phyloP scores from a whole-genome alignment of 805 yeast genomes.

The Metschnikowia continentalis region DNA sequence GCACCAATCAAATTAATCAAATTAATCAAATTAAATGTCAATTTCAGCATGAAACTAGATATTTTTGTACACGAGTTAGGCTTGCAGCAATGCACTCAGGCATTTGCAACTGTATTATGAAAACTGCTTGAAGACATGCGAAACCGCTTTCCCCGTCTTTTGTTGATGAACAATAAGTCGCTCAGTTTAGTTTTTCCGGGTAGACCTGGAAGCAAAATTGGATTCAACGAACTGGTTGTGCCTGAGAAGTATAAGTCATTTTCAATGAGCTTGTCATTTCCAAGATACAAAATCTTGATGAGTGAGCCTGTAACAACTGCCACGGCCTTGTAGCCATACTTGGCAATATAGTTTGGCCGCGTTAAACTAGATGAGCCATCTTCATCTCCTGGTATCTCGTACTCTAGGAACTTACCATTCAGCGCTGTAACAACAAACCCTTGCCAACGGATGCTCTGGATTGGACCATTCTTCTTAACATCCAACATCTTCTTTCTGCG shows the following conservation, averaged over 20 bases:
- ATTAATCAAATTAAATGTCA: neutral
- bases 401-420: constrained; percentile 58
- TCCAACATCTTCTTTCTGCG: neutral
- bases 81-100: neutral
- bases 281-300: constrained; percentile 69
- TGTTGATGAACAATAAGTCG: constrained; percentile 51
- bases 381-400: constrained; percentile 50
- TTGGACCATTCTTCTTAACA: neutral
- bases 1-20: neutral
- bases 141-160: constrained; percentile 26
- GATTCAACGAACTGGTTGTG: constrained; percentile 29
- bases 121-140: neutral
- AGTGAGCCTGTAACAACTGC: constrained; percentile 71
- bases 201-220: constrained; percentile 14
- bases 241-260: constrained; percentile 48
- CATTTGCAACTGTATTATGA: neutral
- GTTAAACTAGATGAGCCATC: constrained; percentile 14
- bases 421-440: constrained; percentile 70
- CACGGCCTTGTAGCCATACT: constrained; percentile 75
- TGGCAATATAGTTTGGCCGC: constrained; percentile 56
- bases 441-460: constrained; percentile 48
- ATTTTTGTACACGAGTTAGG: neutral
- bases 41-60: neutral
- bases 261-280: constrained; percentile 68
- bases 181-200: constrained; percentile 25